Evolutionary conservation across 148 eudicot species (phyloP), one percentile per base, ranked within the genome.

Genomic region (Vaccinium macrocarpon): DNA sequence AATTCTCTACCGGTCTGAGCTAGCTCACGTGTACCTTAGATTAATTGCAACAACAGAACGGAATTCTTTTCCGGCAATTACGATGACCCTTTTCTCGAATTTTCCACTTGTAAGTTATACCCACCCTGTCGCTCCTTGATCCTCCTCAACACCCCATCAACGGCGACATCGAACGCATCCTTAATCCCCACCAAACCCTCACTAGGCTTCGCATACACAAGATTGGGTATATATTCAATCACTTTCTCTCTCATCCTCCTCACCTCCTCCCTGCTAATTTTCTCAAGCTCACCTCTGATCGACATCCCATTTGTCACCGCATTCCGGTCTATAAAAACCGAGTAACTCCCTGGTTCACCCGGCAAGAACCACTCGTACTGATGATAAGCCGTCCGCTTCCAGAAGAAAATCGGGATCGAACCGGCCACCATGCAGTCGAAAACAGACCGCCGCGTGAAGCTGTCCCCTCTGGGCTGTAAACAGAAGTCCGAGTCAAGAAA

Each of bases 381-480:
- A 55, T 64, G 71, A 55, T 96, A 96, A 4, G 99, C 98, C 12
- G 98, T 91, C 70, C 97, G 85, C 8, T 88, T 88, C 99, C 99
- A 96, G 88, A 96, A 96, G 42, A 96, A 94, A 48, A 96, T 94
- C 72, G 99, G 99, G 14, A 96, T 92, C 55, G 98, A 93, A 83
- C 99, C 99, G 49, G 98, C 99, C 9, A 96, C 32, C 99, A 96
- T 94, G 79, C 99, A 96, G 38, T 96, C 99, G 38, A 96, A 96
- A 3, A 91, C 89, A 2, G 99, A 96, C 88, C 98, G 90, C 4
- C 98, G 90, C 0, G 98, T 94, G 70, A 93, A 94, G 56, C 99
- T 96, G 38, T 96, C 99, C 4, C 99, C 99, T 50, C 97, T 86
- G 0, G 99, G 99, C 87, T 96, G 99, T 6, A 96, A 11, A 75